These are phyloP conservation scores for Scheffersomyces segobiensis DNA, from an alignment of 1,139 yeast species.

Conservation along the genomic window DNA sequence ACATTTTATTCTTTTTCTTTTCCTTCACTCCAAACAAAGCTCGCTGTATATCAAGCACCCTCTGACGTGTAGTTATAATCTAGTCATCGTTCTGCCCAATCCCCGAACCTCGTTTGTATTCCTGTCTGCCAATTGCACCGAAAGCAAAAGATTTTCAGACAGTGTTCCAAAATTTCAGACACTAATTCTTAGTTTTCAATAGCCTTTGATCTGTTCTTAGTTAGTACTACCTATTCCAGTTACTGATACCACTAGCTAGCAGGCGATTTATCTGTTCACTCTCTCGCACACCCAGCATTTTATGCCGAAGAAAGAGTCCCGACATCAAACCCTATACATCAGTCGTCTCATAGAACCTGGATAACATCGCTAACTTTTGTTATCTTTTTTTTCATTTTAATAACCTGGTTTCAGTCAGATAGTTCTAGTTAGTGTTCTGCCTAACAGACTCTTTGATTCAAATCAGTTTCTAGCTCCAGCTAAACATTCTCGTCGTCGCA, in stretches of 20 bases:
- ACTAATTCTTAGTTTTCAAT: neutral
- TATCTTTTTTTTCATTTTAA: neutral
- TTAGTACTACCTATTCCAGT: neutral
- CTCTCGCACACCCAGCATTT: constrained; percentile 13
- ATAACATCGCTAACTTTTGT: constrained; percentile 25
- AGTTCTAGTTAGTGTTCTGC: neutral
- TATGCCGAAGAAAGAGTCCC: constrained; percentile 52
- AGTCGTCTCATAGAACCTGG: constrained; percentile 44
- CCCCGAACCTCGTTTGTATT: neutral
- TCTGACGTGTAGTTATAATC: neutral
- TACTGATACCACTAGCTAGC: neutral
- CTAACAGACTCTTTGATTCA: neutral
- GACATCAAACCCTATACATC: constrained; percentile 30
- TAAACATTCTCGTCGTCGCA: constrained; percentile 1
- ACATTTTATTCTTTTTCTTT: neutral
- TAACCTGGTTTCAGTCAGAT: neutral
- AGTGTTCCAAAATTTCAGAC: neutral
- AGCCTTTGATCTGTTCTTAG: neutral
- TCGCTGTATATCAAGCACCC: neutral
- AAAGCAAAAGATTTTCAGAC: neutral
- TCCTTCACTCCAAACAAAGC: neutral
- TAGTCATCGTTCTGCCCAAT: neutral
- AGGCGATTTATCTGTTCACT: neutral
- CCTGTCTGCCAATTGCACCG: neutral
- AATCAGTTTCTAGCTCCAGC: neutral